Evolutionary conservation across 2,329 filamentous ascomycete genomes (phyloP).

Genomic region (Trichocomaceae sp.): DNA sequence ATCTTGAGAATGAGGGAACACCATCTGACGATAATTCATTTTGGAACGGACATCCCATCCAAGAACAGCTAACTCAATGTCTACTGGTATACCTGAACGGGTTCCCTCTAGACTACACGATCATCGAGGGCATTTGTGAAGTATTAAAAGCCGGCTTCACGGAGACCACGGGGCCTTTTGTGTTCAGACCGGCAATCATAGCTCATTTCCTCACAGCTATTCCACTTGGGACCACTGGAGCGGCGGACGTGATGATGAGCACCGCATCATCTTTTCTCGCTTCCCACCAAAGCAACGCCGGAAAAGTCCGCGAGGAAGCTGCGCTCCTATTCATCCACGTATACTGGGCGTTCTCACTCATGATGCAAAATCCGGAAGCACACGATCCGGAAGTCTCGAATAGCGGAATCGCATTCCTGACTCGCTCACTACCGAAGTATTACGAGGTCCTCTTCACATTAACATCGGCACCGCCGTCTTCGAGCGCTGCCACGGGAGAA

Average conservation of each 20-base stretch:
- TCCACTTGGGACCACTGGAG: constrained; percentile 33
- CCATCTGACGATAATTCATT: constrained; percentile 29
- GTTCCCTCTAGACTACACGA: constrained; percentile 35
- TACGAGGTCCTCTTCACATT: constrained; percentile 33
- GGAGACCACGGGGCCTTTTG: constrained; percentile 38
- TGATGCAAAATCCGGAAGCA: constrained; percentile 27
- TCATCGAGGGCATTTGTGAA: constrained; percentile 41
- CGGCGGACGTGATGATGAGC: constrained; percentile 39
- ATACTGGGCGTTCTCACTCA: constrained; percentile 32
- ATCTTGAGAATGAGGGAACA: constrained; percentile 23
- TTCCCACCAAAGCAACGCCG: constrained; percentile 33
- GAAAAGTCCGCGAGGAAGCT: constrained; percentile 28
- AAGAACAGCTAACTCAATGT: constrained; percentile 34
- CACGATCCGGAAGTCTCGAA: constrained; percentile 40
- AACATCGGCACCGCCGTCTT: constrained; percentile 18
- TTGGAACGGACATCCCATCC: constrained; percentile 31
- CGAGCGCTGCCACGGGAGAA: constrained; percentile 3
- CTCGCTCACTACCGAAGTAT: constrained; percentile 38
- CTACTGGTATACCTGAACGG: constrained; percentile 35
- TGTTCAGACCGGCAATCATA: constrained; percentile 37
- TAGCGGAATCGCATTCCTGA: constrained; percentile 41
- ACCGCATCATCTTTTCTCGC: constrained; percentile 42
- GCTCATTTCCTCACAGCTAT: constrained; percentile 38
- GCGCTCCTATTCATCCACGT: constrained; percentile 34
- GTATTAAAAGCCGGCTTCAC: constrained; percentile 43